Evolutionary conservation across 2,329 filamentous ascomycete genomes (phyloP).

Genomic region (Epichloe bromicola): DNA sequence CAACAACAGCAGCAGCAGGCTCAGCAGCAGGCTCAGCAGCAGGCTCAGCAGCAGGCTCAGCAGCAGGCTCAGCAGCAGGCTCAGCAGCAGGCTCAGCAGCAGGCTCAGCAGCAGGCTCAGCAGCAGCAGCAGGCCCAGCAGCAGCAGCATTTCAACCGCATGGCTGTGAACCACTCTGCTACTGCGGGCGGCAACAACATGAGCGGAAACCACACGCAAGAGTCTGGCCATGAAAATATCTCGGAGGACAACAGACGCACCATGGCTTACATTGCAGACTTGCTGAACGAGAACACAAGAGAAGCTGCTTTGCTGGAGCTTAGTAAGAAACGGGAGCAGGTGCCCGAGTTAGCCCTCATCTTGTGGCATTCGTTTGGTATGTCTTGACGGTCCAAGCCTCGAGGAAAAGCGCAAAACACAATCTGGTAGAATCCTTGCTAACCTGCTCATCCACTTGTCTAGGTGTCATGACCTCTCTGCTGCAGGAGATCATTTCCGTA

Average conservation of each 20-base stretch:
- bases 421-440: background rate
- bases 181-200: conserved; percentile 27
- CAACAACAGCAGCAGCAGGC: conserved; percentile 19
- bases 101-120: conserved; percentile 32
- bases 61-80: conserved; percentile 20
- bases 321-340: conserved; percentile 97
- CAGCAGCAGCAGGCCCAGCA: conserved; percentile 25
- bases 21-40: conserved; percentile 30
- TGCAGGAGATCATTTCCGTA: conserved; percentile 98
- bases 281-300: conserved; percentile 74
- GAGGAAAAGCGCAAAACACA: background rate
- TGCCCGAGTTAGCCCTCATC: conserved; percentile 89
- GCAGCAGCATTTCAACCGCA: conserved; percentile 58
- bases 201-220: conserved; percentile 37
- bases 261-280: conserved; percentile 83
- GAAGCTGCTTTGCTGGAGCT: conserved; percentile 88
- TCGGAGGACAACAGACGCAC: conserved; percentile 87
- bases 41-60: conserved; percentile 20
- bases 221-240: conserved; percentile 50
- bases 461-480: conserved; percentile 96
- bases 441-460: background rate
- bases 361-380: conserved; percentile 97
- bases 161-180: conserved; percentile 52
- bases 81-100: conserved; percentile 31
- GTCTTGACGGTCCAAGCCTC: conserved; percentile 14